phyloP scores from a whole-genome alignment of 164 flowering plant species.

The Aristolochia fimbriata region DNA sequence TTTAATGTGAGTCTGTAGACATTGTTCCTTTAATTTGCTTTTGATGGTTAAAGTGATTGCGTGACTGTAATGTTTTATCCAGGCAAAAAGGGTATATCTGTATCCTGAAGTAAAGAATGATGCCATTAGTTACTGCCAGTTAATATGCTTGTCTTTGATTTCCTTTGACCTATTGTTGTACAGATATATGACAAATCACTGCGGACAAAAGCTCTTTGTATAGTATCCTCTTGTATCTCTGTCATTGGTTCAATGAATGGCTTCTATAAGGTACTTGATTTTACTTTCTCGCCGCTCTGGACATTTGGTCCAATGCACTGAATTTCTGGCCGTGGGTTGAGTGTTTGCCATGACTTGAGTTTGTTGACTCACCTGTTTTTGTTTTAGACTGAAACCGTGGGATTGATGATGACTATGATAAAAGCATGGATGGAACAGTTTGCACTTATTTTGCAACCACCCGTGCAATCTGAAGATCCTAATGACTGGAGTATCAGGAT shows the following conservation, averaged over 20 bases:
- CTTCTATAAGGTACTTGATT: constrained; percentile 52
- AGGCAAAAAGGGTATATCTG: no score
- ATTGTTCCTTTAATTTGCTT: no score
- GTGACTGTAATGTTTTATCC: no score
- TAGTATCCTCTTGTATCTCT: constrained; percentile 66
- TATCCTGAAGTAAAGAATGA: no score
- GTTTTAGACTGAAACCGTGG: constrained; percentile 60
- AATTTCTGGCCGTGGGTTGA: neutral
- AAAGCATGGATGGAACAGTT: constrained; percentile 78
- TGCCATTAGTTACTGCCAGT: no score
- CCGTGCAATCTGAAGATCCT: constrained; percentile 73
- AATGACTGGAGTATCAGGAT: constrained; percentile 91
- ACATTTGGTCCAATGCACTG: neutral
- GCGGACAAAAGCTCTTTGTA: constrained; percentile 67
- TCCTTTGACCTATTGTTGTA: constrained; percentile 1
- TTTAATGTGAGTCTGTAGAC: constrained; percentile 45
- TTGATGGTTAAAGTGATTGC: no score
- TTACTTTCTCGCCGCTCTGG: no score
- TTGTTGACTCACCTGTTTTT: constrained; percentile 5
- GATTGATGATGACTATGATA: constrained; percentile 53
- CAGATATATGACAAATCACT: constrained; percentile 67
- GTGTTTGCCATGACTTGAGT: neutral
- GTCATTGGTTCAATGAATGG: constrained; percentile 80
- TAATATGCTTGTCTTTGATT: no score
- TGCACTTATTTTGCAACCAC: constrained; percentile 44